Evolutionary conservation across 805 yeast genomes (phyloP).

Genomic region (Geotrichum ghanense): DNA sequence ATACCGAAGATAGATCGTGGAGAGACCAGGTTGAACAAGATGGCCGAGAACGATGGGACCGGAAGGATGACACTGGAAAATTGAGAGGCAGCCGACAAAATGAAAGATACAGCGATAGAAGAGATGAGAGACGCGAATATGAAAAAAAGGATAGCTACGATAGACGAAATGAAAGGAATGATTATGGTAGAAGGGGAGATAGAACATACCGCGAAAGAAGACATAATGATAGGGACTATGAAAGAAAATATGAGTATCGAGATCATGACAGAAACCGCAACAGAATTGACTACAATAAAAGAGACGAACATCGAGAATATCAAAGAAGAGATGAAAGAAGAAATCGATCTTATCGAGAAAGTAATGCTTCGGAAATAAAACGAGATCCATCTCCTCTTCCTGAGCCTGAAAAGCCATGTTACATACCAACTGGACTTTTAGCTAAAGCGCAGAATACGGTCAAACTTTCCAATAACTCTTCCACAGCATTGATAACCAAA

Average conservation of each 20-base stretch:
- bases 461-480: background rate
- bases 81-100: too few species aligned
- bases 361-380: background rate
- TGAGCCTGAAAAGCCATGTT: conserved; percentile 2
- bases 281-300: background rate
- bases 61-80: too few species aligned
- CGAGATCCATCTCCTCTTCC: background rate
- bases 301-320: background rate
- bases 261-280: background rate
- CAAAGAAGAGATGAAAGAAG: background rate
- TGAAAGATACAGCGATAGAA: too few species aligned
- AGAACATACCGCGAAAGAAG: too few species aligned
- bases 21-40: too few species aligned
- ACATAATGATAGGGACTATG: background rate
- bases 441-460: background rate
- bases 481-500: background rate
- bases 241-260: background rate
- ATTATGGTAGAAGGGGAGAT: background rate
- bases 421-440: background rate
- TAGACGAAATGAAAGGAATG: background rate
- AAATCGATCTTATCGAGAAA: background rate
- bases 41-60: too few species aligned
- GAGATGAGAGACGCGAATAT: background rate
- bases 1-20: too few species aligned
- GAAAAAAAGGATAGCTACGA: background rate